phyloP scores from a whole-genome alignment of 306 rosid species.

The Dalbergia cultrata region DNA sequence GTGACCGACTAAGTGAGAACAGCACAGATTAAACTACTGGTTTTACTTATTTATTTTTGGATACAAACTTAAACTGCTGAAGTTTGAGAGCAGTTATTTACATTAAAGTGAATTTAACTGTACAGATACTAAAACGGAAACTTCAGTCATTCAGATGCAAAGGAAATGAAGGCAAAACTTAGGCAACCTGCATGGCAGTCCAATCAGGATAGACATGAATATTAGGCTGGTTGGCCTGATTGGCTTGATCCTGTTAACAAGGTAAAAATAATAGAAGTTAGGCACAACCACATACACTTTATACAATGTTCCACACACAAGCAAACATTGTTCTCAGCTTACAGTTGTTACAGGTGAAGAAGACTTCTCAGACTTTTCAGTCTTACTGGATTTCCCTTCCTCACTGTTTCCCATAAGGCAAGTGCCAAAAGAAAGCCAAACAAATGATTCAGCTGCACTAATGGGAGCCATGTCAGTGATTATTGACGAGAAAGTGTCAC shows the following conservation, averaged over 20 bases:
- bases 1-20: neutral
- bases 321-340: conserved; percentile 51
- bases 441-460: conserved; percentile 45
- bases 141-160: conserved; percentile 2
- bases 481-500: conserved; percentile 30
- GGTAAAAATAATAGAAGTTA: conserved; percentile 29
- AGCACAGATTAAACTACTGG: neutral
- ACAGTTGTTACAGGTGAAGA: conserved; percentile 75
- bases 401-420: conserved; percentile 78
- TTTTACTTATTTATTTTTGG: neutral
- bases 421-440: conserved; percentile 48
- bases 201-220: conserved; percentile 89
- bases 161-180: conserved; percentile 28
- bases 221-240: conserved; percentile 61
- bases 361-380: conserved; percentile 73
- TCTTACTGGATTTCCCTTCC: conserved; percentile 71
- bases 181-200: conserved; percentile 95
- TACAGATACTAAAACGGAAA: conserved; percentile 3
- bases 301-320: conserved; percentile 13
- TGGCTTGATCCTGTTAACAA: conserved; percentile 69
- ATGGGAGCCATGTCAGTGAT: conserved; percentile 31
- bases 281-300: neutral
- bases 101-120: neutral
- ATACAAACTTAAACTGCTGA: conserved; percentile 5
- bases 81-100: conserved; percentile 11